Base-by-base conservation (phyloP, 2,329 filamentous ascomycete genomes). In the Madurella mycetomatis region DNA sequence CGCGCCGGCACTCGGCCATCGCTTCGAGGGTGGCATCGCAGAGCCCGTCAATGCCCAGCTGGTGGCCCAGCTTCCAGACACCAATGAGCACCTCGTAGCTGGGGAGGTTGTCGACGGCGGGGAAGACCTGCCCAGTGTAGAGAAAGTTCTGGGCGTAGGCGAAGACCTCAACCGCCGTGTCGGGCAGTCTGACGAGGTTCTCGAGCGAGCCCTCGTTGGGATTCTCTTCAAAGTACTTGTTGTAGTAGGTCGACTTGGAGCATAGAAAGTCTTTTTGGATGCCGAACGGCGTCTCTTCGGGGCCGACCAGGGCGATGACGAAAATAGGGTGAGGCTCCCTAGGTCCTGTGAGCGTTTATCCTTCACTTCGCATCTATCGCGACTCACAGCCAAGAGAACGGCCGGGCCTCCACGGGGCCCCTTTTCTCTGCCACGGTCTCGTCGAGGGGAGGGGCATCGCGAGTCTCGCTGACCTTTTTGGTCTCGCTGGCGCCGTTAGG, bases 201-300 rank as follows among this genome's bases (percentile, higher is more conserved):
- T 83, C 80, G 9, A 83, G 63, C 9, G 71, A 67, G 18, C 76
- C 66, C 2, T 72, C 65, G 15, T 60, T 56, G 13, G 62, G 56
- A 32, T 65, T 63, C 37, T 67, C 64, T 37, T 64, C 66, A 44
- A 84, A 82, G 53, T 76, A 69, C 2, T 71, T 64, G 5, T 69
- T 69, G 60, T 79, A 84, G 61, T 73, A 75, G 2, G 69, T 62
- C 9, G 79, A 82, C 58, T 76, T 76, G 31, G 75, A 70, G 57
- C 77, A 80, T 19, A 84, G 69, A 52, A 83, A 81, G 64, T 84
- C 77, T 56, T 80, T 81, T 56, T 83, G 81, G 12, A 84, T 74
- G 11, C 77, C 79, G 60, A 83, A 84, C 0, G 80, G 79, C 13
- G 66, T 66, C 62, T 81, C 76, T 0, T 80, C 72, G 2, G 72